These are phyloP conservation scores for Chlamydomonas eustigma DNA, from an alignment of 139 green algal species.

Conservation along the genomic window DNA sequence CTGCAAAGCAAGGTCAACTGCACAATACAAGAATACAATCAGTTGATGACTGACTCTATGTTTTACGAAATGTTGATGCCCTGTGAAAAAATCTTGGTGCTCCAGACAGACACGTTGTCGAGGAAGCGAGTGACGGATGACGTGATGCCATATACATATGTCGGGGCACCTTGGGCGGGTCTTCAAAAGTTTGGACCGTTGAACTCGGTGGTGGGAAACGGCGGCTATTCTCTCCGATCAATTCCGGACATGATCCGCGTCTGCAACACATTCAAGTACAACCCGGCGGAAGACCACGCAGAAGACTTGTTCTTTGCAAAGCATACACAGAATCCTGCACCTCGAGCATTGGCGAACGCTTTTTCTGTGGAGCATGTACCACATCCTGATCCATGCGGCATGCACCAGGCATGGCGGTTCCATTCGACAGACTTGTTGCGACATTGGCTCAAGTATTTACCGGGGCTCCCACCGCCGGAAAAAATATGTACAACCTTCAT, in stretches of 20 bases:
- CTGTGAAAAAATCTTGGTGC: not conserved
- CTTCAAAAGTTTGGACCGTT: not conserved
- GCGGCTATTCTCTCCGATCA: not conserved
- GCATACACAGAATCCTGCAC: not conserved
- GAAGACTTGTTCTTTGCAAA: constrained; percentile 2
- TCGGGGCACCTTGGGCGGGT: not conserved
- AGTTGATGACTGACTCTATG: not conserved
- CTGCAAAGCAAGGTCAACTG: not conserved
- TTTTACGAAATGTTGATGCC: not conserved
- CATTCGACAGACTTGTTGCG: no score
- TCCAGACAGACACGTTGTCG: not conserved
- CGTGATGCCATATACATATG: not conserved
- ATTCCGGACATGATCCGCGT: not conserved
- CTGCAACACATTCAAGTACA: not conserved
- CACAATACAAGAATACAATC: not conserved
- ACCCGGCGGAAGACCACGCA: not conserved
- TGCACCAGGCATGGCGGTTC: not conserved
- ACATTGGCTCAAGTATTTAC: no score
- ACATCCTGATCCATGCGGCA: not conserved
- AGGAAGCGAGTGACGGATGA: not conserved
- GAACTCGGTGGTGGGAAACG: not conserved
- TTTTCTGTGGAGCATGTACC: not conserved
- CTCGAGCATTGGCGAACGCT: not conserved
- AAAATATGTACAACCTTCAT: no score
- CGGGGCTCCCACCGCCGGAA: no score